Evolutionary conservation across 1,284 basidiomycete species (phyloP), one percentile per base, ranked within the genome.

Genomic region (Pholiota adiposa): DNA sequence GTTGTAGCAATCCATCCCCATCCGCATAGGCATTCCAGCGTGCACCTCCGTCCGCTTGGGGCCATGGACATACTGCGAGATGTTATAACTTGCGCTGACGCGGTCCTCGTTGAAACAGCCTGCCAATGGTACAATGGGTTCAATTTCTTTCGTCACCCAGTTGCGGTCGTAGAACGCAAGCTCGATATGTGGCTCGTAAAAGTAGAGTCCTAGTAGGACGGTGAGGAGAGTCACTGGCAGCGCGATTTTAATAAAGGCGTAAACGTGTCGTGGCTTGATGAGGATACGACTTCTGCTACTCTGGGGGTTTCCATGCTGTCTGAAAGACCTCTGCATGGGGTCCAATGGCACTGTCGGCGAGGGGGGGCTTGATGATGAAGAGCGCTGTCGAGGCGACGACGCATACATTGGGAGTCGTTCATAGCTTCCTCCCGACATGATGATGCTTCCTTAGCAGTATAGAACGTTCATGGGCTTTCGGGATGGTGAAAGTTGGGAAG

Each of bases 1-100:
- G 70, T 93, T 87, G 72, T 94, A 96, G 74, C 95, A 97, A 69
- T 94, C 89, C 77, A 92, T 78, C 19, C 93, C 93, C 67, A 91
- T 79, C 55, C 84, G 81, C 77, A 96, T 78, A 0, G 85, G 80
- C 51, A 93, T 75, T 1, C 94, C 94, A 0, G 92, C 86, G 61
- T 94, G 89, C 1, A 96, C 82, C 63, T 92, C 86, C 53, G 84
- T 87, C 57, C 76, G 75, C 65, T 85, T 86, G 52, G 81, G 81
- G 5, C 86, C 86, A 63, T 86, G 84, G 23, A 89, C 68, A 40
- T 80, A 79, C 56, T 86, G 79, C 9, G 86, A 83, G 51, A 89
- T 64, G 70, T 95, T 93, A 77, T 96, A 95, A 48, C 72, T 69
- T 3, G 84, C 75, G 50, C 87, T 88, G 54, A 90, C 77, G 27